Percentiles rank a stretch among this genome's conserved stretches.
phyloP scores from a whole-genome alignment of 1,284 basidiomycete genomes.

The Inonotus obliquus region DNA sequence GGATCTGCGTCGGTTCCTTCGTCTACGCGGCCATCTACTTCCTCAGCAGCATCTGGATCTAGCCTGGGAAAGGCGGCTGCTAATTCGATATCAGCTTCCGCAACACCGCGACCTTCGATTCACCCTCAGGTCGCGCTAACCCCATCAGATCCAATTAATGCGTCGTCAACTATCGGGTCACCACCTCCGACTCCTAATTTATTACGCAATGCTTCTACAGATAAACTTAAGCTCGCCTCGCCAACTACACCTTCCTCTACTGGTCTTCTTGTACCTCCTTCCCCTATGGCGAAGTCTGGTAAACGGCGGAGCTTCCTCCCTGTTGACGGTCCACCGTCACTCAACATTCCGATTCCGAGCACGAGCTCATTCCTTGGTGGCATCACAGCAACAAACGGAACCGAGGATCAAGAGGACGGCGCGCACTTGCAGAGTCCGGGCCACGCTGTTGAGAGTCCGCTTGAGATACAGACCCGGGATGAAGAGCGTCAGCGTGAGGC shows the following conservation, averaged over 20 bases:
- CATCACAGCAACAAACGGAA: conserved; percentile 40
- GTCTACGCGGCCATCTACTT: conserved; percentile 29
- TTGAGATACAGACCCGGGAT: conserved; percentile 53
- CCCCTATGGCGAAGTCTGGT: conserved; percentile 44
- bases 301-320: conserved; percentile 86
- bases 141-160: conserved; percentile 4
- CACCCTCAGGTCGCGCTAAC: conserved; percentile 14
- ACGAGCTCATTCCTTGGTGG: conserved; percentile 57
- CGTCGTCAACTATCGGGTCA: conserved; percentile 61
- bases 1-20: conserved; percentile 36
- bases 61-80: not conserved
- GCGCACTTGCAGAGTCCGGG: conserved; percentile 35
- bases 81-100: conserved; percentile 14
- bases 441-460: conserved; percentile 38
- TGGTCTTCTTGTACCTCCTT: conserved; percentile 45
- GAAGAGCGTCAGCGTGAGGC: conserved; percentile 66
- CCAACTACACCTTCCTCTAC: conserved; percentile 27
- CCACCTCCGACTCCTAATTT: conserved; percentile 48
- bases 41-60: conserved; percentile 22
- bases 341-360: conserved; percentile 55
- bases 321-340: conserved; percentile 53
- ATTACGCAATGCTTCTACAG: conserved; percentile 24
- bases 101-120: conserved; percentile 22
- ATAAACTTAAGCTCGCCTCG: conserved; percentile 24
- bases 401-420: conserved; percentile 37